Evolutionary conservation across 805 yeast genomes (phyloP).

Genomic region (Gaillardinia entomophila): DNA sequence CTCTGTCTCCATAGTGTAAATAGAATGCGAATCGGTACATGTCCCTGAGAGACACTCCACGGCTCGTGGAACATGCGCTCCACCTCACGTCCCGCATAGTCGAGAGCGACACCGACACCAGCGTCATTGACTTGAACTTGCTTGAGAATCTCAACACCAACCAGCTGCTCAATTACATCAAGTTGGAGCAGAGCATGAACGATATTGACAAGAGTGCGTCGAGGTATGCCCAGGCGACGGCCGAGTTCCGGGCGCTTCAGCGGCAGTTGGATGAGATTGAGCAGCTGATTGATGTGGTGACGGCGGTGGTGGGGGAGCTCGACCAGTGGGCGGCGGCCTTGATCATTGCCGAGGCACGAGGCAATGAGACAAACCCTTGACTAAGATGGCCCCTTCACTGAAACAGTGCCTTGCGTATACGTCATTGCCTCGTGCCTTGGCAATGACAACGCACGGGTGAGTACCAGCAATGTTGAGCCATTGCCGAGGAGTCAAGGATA

Average conservation of each 20-base stretch:
- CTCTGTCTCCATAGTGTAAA: background rate
- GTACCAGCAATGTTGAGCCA: too few relatives aligned
- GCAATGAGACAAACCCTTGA: too few relatives aligned
- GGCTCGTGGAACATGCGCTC: slow-evolving; percentile 23
- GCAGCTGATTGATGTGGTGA: slow-evolving; percentile 33
- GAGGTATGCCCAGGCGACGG: slow-evolving; percentile 16
- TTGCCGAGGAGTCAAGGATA: too few relatives aligned
- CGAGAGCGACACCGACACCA: slow-evolving; percentile 36
- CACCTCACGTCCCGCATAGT: slow-evolving; percentile 23
- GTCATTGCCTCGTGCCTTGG: too few relatives aligned
- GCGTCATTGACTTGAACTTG: slow-evolving; percentile 42
- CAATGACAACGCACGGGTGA: too few relatives aligned
- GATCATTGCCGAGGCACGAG: too few relatives aligned
- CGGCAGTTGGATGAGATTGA: slow-evolving; percentile 24
- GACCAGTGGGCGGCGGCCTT: slow-evolving; percentile 67
- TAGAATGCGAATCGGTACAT: slow-evolving; percentile 5
- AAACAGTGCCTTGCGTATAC: too few relatives aligned
- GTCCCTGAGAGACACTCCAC: slow-evolving; percentile 26
- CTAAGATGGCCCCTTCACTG: too few relatives aligned
- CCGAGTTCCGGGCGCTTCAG: slow-evolving; percentile 18
- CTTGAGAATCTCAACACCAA: slow-evolving; percentile 54
- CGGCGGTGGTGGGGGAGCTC: slow-evolving; percentile 46
- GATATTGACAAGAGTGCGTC: slow-evolving; percentile 39
- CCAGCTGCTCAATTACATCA: slow-evolving; percentile 47
- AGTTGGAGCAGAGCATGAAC: slow-evolving; percentile 34